Percentiles rank a stretch among this genome's conserved stretches.
Conservation (phyloP, 805 yeast species). For the Peterozyma toletana region DNA sequence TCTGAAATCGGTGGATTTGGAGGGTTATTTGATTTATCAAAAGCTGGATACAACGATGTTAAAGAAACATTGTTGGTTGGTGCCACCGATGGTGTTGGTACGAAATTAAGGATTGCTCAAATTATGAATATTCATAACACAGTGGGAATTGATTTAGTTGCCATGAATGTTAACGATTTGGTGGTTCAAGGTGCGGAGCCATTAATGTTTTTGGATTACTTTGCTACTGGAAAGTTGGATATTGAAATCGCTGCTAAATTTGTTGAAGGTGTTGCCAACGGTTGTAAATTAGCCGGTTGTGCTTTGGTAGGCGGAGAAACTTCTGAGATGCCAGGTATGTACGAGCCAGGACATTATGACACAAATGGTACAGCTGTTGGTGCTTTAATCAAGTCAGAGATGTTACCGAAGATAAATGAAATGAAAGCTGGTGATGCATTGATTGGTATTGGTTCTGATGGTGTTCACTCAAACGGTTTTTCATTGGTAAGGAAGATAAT, state of each 20-base stretch:
- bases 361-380: slow-evolving; percentile 99
- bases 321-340: slow-evolving; percentile 99
- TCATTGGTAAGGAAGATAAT: slow-evolving; percentile 90
- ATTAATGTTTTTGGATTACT: slow-evolving; percentile 88
- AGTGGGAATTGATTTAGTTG: slow-evolving; percentile 98
- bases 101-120: slow-evolving; percentile 93
- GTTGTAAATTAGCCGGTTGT: slow-evolving; percentile 92
- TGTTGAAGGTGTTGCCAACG: slow-evolving; percentile 93
- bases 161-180: slow-evolving; percentile 97
- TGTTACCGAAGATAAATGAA: slow-evolving; percentile 62
- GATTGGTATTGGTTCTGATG: slow-evolving; percentile 84
- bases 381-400: slow-evolving; percentile 71
- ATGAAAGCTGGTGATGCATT: slow-evolving; percentile 79
- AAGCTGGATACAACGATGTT: slow-evolving; percentile 75
- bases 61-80: slow-evolving; percentile 82
- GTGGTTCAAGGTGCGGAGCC: slow-evolving; percentile 99
- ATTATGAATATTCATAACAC: slow-evolving; percentile 83
- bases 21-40: slow-evolving; percentile 85
- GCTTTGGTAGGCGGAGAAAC: slow-evolving; percentile 99
- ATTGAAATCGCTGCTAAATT: slow-evolving; percentile 78
- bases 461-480: slow-evolving; percentile 95
- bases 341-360: slow-evolving; percentile 91
- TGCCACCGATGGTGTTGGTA: slow-evolving; percentile 99
- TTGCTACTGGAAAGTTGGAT: slow-evolving; percentile 90
- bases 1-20: slow-evolving; percentile 99